A percentile compares a stretch with the other conserved stretches of the same genome.
phyloP scores from a whole-genome alignment of 345 rosid species.

The Euphorbia tirucalli region DNA sequence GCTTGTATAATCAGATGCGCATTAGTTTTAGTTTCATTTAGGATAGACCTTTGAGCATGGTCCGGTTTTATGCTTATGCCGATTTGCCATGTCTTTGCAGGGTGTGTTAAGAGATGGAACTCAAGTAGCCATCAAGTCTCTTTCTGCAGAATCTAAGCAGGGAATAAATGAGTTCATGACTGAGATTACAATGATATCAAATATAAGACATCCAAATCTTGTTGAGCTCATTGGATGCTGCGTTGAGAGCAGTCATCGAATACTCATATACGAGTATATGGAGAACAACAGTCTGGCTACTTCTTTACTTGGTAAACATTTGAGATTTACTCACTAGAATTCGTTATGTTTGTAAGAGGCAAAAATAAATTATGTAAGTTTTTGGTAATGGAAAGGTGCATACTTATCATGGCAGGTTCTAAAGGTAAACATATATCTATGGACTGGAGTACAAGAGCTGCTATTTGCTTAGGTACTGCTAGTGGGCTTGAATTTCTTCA shows the following conservation, averaged over 20 bases:
- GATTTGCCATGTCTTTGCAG: constrained; percentile 29
- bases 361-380: too few species aligned
- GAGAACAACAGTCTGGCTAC: constrained; percentile 72
- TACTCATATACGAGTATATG: constrained; percentile 58
- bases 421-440: constrained; percentile 43
- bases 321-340: background rate
- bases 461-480: constrained; percentile 64
- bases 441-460: constrained; percentile 58
- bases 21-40: too few species aligned
- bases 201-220: constrained; percentile 56
- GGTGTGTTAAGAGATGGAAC: constrained; percentile 58
- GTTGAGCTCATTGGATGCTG: constrained; percentile 70
- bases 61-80: background rate
- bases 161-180: constrained; percentile 57
- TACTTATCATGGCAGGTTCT: constrained; percentile 42
- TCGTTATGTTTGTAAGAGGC: too few species aligned
- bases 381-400: too few species aligned
- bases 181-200: constrained; percentile 58
- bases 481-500: constrained; percentile 68
- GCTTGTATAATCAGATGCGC: too few species aligned
- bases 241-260: constrained; percentile 45
- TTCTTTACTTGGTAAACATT: constrained; percentile 50
- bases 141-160: constrained; percentile 65
- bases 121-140: constrained; percentile 53
- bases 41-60: too few species aligned